These are phyloP conservation scores for Diplodia scrobiculata DNA, from an alignment of 2,329 filamentous ascomycete genomes.

Conservation along the genomic window DNA sequence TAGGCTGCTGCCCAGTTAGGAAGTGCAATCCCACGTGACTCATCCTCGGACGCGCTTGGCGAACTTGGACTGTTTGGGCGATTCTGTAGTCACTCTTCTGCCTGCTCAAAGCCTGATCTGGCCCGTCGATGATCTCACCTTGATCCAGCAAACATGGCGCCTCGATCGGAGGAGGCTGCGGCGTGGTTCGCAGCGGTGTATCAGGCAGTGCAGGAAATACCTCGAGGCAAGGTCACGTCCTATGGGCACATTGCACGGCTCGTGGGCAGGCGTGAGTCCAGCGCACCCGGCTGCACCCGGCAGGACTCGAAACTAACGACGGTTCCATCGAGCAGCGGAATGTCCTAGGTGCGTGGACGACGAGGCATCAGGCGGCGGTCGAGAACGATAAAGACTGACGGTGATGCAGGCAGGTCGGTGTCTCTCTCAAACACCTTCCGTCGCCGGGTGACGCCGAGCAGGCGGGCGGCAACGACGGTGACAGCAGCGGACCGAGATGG, in stretches of 20 bases:
- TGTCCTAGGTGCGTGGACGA: slow-evolving; percentile 46
- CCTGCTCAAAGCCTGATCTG: neutral
- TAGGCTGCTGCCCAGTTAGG: neutral
- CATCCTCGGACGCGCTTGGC: neutral
- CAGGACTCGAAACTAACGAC: slow-evolving; percentile 29
- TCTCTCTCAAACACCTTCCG: slow-evolving; percentile 86
- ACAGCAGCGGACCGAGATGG: slow-evolving; percentile 55
- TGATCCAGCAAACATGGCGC: slow-evolving; percentile 55
- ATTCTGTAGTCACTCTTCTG: neutral
- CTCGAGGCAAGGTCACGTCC: slow-evolving; percentile 77
- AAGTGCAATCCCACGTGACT: neutral
- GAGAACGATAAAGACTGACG: neutral
- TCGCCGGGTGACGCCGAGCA: slow-evolving; percentile 38
- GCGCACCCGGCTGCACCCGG: slow-evolving; percentile 6
- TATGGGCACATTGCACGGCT: slow-evolving; percentile 80
- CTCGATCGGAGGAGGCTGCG: slow-evolving; percentile 70
- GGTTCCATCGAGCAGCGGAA: slow-evolving; percentile 43
- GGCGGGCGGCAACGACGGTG: slow-evolving; percentile 26
- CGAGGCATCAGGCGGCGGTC: neutral
- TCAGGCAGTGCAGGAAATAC: slow-evolving; percentile 80
- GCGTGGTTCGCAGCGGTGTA: slow-evolving; percentile 80
- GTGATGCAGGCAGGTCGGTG: slow-evolving; percentile 72
- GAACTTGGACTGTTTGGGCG: neutral
- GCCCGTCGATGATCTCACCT: slow-evolving; percentile 5
- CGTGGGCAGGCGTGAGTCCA: slow-evolving; percentile 67